phyloP scores from a whole-genome alignment of 306 rosid genomes.

The Lotus japonicus region DNA sequence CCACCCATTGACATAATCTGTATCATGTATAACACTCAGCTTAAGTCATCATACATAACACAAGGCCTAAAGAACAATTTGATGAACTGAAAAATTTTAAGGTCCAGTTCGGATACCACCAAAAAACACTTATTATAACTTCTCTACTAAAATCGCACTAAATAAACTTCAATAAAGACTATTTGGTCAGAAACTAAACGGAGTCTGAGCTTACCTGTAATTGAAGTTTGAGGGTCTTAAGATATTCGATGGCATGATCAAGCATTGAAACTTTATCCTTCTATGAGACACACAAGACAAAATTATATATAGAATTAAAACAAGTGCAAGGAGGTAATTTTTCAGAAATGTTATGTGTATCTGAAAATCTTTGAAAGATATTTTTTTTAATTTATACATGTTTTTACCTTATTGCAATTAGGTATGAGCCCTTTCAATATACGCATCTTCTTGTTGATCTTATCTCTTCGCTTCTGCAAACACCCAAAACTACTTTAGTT shows the following conservation, averaged over 20 bases:
- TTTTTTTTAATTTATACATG: no score
- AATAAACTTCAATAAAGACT: no score
- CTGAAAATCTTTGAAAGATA: no score
- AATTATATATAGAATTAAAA: background rate
- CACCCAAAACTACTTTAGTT: background rate
- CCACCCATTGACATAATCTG: slow-evolving; percentile 43
- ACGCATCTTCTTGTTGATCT: slow-evolving; percentile 42
- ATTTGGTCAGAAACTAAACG: no score
- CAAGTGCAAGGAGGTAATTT: background rate
- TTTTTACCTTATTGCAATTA: slow-evolving; percentile 36
- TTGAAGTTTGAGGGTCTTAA: slow-evolving; percentile 48
- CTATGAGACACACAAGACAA: slow-evolving; percentile 13
- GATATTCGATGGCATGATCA: slow-evolving; percentile 52
- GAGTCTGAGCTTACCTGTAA: slow-evolving; percentile 33
- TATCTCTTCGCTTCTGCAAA: slow-evolving; percentile 44
- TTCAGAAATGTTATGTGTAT: background rate
- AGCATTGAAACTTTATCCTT: slow-evolving; percentile 49
- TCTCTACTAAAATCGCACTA: no score
- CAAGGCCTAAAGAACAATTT: background rate
- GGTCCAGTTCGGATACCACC: no score
- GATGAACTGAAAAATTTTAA: background rate
- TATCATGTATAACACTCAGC: background rate
- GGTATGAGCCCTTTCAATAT: slow-evolving; percentile 43
- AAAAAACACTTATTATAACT: no score
- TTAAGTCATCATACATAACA: background rate